Conservation (phyloP, 2,329 filamentous ascomycete species). For the Pyrenophora seminiperda region DNA sequence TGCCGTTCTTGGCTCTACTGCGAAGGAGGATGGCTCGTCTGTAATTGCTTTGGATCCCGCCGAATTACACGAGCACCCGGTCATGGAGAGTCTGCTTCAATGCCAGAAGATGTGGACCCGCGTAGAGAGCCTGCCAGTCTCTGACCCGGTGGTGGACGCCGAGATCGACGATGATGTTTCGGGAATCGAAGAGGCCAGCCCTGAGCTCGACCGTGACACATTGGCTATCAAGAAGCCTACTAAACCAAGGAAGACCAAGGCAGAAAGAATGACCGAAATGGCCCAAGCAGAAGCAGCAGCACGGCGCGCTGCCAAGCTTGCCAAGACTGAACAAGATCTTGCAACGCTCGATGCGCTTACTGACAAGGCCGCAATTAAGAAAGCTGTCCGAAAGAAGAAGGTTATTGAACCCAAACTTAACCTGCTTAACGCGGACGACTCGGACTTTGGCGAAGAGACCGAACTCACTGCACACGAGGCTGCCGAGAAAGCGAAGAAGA, state of each 20-base stretch:
- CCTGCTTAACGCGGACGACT: slow-evolving; percentile 64
- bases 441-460: slow-evolving; percentile 93
- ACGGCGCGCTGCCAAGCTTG: slow-evolving; percentile 59
- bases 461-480: slow-evolving; percentile 76
- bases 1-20: slow-evolving; percentile 82
- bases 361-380: slow-evolving; percentile 53
- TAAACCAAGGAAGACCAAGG: slow-evolving; percentile 54
- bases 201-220: slow-evolving; percentile 42
- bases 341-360: slow-evolving; percentile 71
- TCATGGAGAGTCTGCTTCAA: slow-evolving; percentile 84
- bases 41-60: slow-evolving; percentile 70
- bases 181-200: slow-evolving; percentile 39
- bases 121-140: slow-evolving; percentile 67
- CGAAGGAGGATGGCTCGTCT: slow-evolving; percentile 58
- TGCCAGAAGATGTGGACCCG: slow-evolving; percentile 81
- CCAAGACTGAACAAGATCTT: slow-evolving; percentile 70
- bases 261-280: slow-evolving; percentile 57
- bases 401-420: slow-evolving; percentile 34
- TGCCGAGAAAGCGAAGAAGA: slow-evolving; percentile 84
- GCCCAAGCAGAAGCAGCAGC: slow-evolving; percentile 61
- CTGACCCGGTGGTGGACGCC: slow-evolving; percentile 50
- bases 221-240: slow-evolving; percentile 36
- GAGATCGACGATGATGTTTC: slow-evolving; percentile 43
- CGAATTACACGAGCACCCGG: slow-evolving; percentile 85
- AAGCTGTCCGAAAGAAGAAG: slow-evolving; percentile 53